A percentile compares a stretch with the other conserved stretches of the same genome.
Evolutionary conservation across 257 asterid species (phyloP).

Genomic region (Dorcoceras hygrometricum): DNA sequence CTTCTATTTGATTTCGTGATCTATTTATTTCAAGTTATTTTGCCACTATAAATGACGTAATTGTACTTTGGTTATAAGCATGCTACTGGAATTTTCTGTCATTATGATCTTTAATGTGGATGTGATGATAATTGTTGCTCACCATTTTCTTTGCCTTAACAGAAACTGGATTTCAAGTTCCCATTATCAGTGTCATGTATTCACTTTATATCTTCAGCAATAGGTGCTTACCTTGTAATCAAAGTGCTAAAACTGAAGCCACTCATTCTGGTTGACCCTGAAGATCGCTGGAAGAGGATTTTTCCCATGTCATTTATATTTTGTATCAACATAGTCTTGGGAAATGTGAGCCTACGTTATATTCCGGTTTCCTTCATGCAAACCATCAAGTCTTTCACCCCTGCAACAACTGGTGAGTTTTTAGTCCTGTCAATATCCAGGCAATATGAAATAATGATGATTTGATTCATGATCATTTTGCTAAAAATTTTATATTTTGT

Average conservation of each 20-base stretch:
- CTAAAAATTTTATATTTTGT: not conserved
- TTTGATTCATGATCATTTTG: not conserved
- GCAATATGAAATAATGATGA: not conserved
- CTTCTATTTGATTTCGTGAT: not conserved
- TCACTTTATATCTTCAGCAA: conserved; percentile 61
- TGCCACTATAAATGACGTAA: not conserved
- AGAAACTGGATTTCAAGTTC: conserved; percentile 67
- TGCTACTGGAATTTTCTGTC: not conserved
- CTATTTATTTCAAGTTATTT: too few species aligned
- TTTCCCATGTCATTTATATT: conserved; percentile 81
- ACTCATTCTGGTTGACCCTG: conserved; percentile 58
- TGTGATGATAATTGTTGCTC: conserved; percentile 9
- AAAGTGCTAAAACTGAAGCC: conserved; percentile 71
- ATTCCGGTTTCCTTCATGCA: conserved; percentile 88
- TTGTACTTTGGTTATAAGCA: conserved; percentile 3
- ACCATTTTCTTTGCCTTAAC: conserved; percentile 15
- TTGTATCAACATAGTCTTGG: conserved; percentile 76
- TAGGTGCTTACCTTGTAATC: conserved; percentile 64
- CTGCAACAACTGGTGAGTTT: conserved; percentile 72
- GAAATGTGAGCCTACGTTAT: conserved; percentile 72
- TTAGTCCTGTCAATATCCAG: not conserved
- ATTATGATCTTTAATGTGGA: conserved; percentile 13
- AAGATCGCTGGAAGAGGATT: conserved; percentile 76
- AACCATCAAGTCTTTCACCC: conserved; percentile 81
- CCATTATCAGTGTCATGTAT: conserved; percentile 65